Percentiles rank a stretch among this genome's conserved stretches.
Conservation (phyloP, 2,329 filamentous ascomycete genomes). For the Aspergillus cejpii region DNA sequence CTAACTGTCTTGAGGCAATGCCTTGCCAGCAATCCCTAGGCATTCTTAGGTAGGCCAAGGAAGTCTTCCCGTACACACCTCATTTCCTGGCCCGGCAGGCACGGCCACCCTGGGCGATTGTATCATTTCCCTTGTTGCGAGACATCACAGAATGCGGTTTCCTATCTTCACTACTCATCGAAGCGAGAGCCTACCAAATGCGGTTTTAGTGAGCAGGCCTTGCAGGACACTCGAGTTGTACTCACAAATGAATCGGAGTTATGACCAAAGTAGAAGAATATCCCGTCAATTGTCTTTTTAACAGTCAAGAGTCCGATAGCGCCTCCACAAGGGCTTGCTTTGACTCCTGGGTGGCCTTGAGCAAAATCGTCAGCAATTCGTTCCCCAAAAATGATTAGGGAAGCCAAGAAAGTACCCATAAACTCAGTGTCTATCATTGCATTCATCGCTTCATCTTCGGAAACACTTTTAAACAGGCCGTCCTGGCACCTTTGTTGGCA, state of each 20-base stretch:
- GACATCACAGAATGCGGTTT: conserved; percentile 83
- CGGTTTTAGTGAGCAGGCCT: conserved; percentile 5
- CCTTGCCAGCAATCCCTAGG: too few species aligned
- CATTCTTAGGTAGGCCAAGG: neutral
- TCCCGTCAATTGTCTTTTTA: conserved; percentile 70
- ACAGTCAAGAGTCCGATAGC: conserved; percentile 87
- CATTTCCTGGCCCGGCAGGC: conserved; percentile 26
- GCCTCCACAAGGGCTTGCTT: conserved; percentile 68
- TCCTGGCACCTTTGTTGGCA: conserved; percentile 53
- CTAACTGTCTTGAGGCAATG: too few species aligned
- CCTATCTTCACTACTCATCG: conserved; percentile 73
- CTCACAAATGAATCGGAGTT: conserved; percentile 77
- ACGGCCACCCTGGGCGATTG: conserved; percentile 45
- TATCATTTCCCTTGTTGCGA: conserved; percentile 53
- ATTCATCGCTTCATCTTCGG: conserved; percentile 71
- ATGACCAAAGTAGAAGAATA: conserved; percentile 87
- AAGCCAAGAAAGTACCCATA: conserved; percentile 52
- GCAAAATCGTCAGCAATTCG: conserved; percentile 6
- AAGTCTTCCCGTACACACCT: conserved; percentile 3
- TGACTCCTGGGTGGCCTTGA: conserved; percentile 69
- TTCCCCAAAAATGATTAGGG: neutral
- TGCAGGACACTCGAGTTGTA: neutral
- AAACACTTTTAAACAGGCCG: conserved; percentile 59
- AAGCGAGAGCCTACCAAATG: conserved; percentile 60
- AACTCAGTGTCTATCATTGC: conserved; percentile 84